Evolutionary conservation across 2,329 filamentous ascomycete genomes (phyloP).

Genomic region (Ophiostoma ips): DNA sequence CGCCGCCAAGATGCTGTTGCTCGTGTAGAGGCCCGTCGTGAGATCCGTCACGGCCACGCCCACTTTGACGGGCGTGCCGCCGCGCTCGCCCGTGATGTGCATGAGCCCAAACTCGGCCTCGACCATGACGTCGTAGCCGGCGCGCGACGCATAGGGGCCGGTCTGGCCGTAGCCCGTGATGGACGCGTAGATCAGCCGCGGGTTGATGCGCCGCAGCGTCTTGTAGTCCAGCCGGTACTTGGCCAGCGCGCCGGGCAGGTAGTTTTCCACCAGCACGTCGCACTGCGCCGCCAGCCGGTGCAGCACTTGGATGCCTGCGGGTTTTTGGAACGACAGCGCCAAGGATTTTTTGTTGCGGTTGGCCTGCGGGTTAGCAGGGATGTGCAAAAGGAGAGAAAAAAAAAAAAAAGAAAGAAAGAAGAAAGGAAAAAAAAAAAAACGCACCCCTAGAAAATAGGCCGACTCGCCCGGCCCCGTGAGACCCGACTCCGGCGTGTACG

Average conservation of each 20-base stretch:
- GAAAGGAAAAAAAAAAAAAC: slow-evolving; percentile 31
- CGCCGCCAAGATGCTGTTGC: slow-evolving; percentile 90
- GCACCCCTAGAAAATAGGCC: slow-evolving; percentile 68
- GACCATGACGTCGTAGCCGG: slow-evolving; percentile 98
- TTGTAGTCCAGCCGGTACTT: slow-evolving; percentile 89
- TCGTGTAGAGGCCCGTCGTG: slow-evolving; percentile 88
- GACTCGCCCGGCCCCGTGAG: slow-evolving; percentile 69
- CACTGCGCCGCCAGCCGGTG: slow-evolving; percentile 73
- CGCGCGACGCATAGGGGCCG: slow-evolving; percentile 72
- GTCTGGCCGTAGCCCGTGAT: slow-evolving; percentile 97
- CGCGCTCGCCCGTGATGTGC: slow-evolving; percentile 87
- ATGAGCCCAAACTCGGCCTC: slow-evolving; percentile 96
- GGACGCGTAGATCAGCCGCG: slow-evolving; percentile 78
- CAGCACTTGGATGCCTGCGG: slow-evolving; percentile 70
- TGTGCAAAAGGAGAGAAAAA: background rate
- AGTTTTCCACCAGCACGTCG: slow-evolving; percentile 94
- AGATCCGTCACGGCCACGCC: slow-evolving; percentile 94
- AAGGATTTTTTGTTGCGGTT: slow-evolving; percentile 97
- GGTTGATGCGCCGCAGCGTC: slow-evolving; percentile 68
- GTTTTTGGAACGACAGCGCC: slow-evolving; percentile 78
- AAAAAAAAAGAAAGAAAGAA: background rate
- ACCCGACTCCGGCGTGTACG: slow-evolving; percentile 48
- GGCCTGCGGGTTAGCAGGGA: slow-evolving; percentile 38
- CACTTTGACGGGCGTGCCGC: slow-evolving; percentile 89
- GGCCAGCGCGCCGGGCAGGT: slow-evolving; percentile 74